Percentiles rank a stretch among this genome's conserved stretches.
These are phyloP conservation scores for Pseudogymnoascus sp. DNA, from an alignment of 2,329 filamentous ascomycete genomes.

Conservation along the genomic window DNA sequence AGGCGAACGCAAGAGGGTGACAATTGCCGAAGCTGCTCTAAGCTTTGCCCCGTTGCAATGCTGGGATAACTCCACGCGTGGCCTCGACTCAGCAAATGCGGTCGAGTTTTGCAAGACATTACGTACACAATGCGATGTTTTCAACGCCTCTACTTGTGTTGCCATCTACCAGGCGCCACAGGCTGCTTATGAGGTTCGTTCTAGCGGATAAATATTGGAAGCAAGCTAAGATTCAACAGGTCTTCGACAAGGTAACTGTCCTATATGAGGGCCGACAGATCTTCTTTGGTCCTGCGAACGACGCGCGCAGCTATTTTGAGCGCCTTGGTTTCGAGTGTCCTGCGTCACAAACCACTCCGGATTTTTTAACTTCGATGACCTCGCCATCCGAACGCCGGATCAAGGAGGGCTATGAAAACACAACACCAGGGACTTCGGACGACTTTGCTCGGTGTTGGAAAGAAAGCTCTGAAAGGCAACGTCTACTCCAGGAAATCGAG, in stretches of 20 bases:
- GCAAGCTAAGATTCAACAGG: conserved; percentile 55
- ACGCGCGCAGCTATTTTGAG: conserved; percentile 59
- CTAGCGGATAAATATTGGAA: conserved; percentile 66
- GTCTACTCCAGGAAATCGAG: conserved; percentile 55
- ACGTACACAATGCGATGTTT: conserved; percentile 55
- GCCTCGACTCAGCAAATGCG: conserved; percentile 56
- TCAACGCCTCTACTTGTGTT: conserved; percentile 52
- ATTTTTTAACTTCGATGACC: conserved; percentile 58
- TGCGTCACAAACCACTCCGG: conserved; percentile 54
- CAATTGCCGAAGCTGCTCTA: conserved; percentile 42
- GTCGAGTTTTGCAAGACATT: conserved; percentile 53
- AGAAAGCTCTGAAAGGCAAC: conserved; percentile 55
- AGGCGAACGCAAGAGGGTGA: conserved; percentile 53
- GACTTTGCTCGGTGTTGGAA: conserved; percentile 48
- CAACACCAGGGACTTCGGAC: conserved; percentile 37
- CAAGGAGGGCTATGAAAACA: conserved; percentile 31
- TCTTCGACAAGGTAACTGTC: conserved; percentile 63
- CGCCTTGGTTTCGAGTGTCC: conserved; percentile 53
- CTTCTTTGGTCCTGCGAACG: conserved; percentile 52
- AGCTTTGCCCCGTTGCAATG: conserved; percentile 41
- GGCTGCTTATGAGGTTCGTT: conserved; percentile 64
- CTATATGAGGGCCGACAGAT: conserved; percentile 58
- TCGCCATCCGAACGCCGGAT: conserved; percentile 62
- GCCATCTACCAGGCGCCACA: conserved; percentile 65
- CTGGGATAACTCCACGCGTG: conserved; percentile 61